Percentiles rank a stretch among this genome's conserved stretches.
These are phyloP conservation scores for Eimeria necatrix DNA, from an alignment of 169 alveolate genomes.

Conservation along the genomic window DNA sequence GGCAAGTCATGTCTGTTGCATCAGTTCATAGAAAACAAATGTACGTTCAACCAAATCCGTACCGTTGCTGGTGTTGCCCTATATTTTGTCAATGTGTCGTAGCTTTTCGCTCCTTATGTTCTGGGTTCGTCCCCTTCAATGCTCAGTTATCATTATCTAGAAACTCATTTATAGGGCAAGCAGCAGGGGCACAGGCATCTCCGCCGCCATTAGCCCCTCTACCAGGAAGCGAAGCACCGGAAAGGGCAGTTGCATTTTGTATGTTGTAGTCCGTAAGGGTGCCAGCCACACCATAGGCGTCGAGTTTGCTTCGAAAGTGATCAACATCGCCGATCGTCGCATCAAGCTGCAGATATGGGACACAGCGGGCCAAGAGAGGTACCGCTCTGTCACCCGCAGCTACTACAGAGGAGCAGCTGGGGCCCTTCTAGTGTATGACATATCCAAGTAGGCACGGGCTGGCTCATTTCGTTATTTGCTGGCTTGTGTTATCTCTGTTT, in stretches of 20 bases:
- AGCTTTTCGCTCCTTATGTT: constrained; percentile 21
- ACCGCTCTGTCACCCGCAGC: constrained; percentile 85
- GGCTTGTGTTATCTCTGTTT: too few species aligned
- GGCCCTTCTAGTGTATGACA: constrained; percentile 97
- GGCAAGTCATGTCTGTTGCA: not conserved
- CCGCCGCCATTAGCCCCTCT: too few species aligned
- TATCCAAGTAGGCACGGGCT: constrained; percentile 89
- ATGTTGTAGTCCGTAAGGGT: too few species aligned
- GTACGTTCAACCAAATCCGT: not conserved
- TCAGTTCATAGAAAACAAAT: not conserved
- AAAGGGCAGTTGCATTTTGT: not conserved
- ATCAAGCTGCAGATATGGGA: constrained; percentile 6
- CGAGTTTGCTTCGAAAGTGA: not conserved
- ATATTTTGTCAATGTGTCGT: not conserved
- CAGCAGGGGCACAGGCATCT: constrained; percentile 31
- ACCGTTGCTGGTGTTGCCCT: not conserved
- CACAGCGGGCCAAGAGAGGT: constrained; percentile 12
- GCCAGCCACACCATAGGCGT: too few species aligned
- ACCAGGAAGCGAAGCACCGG: not conserved
- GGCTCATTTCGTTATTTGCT: too few species aligned
- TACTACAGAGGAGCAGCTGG: constrained; percentile 97
- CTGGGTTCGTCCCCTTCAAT: constrained; percentile 97
- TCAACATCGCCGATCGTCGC: too few species aligned
- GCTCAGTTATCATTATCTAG: constrained; percentile 94
- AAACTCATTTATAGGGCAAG: constrained; percentile 83